Evolutionary conservation across 1,284 basidiomycete species (phyloP).

Genomic region (Golubevia sp.): DNA sequence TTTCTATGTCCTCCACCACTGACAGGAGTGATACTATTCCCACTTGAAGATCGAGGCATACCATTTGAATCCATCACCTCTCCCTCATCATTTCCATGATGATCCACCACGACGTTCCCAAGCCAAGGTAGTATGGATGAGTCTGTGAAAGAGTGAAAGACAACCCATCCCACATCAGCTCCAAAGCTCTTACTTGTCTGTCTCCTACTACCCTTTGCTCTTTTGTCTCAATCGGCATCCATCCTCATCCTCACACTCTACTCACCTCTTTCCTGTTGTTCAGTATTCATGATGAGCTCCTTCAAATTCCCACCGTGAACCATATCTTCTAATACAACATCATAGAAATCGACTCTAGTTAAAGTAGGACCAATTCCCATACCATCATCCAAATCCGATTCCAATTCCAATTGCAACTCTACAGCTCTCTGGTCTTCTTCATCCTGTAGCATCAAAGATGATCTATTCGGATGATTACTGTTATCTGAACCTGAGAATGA

Average conservation of each 20-base stretch:
- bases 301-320: not conserved
- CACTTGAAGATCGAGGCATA: slow-evolving; percentile 29
- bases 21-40: slow-evolving; percentile 41
- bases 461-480: not conserved
- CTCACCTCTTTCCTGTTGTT: not conserved
- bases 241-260: not conserved
- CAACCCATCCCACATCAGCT: not conserved
- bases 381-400: not conserved
- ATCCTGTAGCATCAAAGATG: not conserved
- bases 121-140: slow-evolving; percentile 30
- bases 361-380: not conserved
- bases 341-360: slow-evolving; percentile 14
- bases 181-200: no score
- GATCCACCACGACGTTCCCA: slow-evolving; percentile 33
- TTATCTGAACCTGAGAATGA: not conserved
- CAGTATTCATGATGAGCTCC: not conserved
- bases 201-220: no score
- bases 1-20: slow-evolving; percentile 6
- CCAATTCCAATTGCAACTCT: not conserved
- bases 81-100: slow-evolving; percentile 14
- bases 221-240: slow-evolving; percentile 5
- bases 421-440: not conserved
- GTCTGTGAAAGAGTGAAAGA: not conserved
- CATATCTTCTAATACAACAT: slow-evolving; percentile 29
- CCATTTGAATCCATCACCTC: slow-evolving; percentile 5